Base-by-base conservation (phyloP, 805 yeast genomes). In the Yarrowia porcina region DNA sequence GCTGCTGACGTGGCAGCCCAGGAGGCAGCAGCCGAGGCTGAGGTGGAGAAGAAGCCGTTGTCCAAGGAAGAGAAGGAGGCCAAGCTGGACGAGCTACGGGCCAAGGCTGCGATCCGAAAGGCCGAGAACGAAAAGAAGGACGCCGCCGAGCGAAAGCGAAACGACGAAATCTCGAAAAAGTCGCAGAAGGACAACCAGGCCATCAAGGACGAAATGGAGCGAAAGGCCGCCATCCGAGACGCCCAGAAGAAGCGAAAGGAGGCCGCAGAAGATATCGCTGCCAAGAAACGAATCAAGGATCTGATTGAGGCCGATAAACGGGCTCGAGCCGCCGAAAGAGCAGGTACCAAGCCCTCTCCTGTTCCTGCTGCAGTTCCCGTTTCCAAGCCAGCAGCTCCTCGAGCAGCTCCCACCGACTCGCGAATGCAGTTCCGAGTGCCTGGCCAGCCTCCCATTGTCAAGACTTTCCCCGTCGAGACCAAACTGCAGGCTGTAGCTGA, bases 271-370 rank as follows among this genome's bases (percentile, higher is more conserved):
- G 76, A 73, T 36, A 67, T 65, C 10, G 63, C 62, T 15, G 75
- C 76, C 32, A 69, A 69, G 61, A 67, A 70, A 62, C 64, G 72
- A 39, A 68, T 74, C 60, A 65, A 67, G 63, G 73, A 69, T 23
- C 71, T 68, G 54, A 74, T 74, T 57, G 77, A 72, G 60, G 75
- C 73, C n/a, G 77, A 74, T 47, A 69, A 66, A 61, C 65, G 69
- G 18, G 73, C 71, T 23, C 66, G 76, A 13, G 67, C 66, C 23
- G 68, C 67, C 21, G 64, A 61, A 52, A 25, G 65, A 49, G 23
- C 69, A 7, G 54, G 66, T 1, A 33, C 68, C 5, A 59, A 66
- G 10, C 54, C 69, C 6, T 13, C 69, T 6, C 25, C 70, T 6
- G 50, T 66, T 13, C 65, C 69, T 11, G 38, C 38, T 12, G 52